Conservation (phyloP, 352 stramenopile genomes). For the Albugo candida region DNA sequence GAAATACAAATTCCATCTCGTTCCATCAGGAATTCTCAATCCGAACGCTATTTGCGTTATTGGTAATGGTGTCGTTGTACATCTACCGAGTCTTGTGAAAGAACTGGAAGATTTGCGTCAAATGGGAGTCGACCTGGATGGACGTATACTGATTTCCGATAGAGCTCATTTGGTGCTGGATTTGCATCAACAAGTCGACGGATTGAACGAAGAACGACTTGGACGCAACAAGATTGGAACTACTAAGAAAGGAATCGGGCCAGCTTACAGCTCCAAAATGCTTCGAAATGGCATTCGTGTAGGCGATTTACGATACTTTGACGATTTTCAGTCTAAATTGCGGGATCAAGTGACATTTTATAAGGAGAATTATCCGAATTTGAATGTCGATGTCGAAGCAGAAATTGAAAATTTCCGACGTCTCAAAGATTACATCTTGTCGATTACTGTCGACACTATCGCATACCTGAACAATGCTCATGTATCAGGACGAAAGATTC, state of each 20-base stretch:
- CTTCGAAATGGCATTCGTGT: constrained; percentile 94
- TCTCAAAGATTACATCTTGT: constrained; percentile 70
- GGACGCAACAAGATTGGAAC: constrained; percentile 97
- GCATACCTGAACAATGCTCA: constrained; percentile 93
- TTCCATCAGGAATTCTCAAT: constrained; percentile 97
- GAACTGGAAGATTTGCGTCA: constrained; percentile 85
- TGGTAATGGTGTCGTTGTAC: constrained; percentile 97
- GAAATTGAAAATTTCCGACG: constrained; percentile 72
- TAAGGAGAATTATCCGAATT: constrained; percentile 74
- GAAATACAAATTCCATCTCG: constrained; percentile 99
- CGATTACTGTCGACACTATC: constrained; percentile 91
- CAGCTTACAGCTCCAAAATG: constrained; percentile 97
- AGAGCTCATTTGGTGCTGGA: constrained; percentile 98
- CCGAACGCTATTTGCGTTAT: constrained; percentile 90
- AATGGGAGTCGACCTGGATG: constrained; percentile 81
- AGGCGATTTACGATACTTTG: constrained; percentile 85
- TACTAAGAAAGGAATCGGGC: constrained; percentile 97
- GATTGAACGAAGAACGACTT: constrained; percentile 64
- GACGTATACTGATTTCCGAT: constrained; percentile 93
- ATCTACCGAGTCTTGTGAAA: constrained; percentile 90
- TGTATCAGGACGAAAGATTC: constrained; percentile 88
- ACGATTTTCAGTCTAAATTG: constrained; percentile 81
- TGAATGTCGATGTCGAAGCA: constrained; percentile 55
- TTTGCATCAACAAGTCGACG: constrained; percentile 91
- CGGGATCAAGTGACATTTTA: constrained; percentile 82